Conservation (phyloP, 768 basidiomycete species). For the Termitomyces bulborhizus region DNA sequence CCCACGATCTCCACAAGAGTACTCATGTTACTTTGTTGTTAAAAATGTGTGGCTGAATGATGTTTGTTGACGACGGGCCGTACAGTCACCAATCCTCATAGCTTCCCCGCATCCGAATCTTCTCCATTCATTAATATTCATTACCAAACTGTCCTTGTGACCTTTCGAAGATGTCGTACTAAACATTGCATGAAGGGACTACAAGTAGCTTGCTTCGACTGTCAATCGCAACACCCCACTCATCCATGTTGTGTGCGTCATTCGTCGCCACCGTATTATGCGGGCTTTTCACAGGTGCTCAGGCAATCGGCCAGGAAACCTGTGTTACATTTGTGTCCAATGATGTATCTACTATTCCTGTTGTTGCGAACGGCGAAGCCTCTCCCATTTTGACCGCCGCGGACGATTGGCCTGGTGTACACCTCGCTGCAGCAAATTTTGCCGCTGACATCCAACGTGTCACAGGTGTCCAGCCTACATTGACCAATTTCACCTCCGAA, state of each 20-base stretch:
- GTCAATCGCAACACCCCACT: neutral
- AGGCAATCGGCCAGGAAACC: constrained; percentile 42
- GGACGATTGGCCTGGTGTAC: constrained; percentile 62
- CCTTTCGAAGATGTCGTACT: neutral
- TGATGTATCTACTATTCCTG: constrained; percentile 30
- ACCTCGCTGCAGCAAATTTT: constrained; percentile 55
- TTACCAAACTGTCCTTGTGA: neutral
- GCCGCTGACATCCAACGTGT: constrained; percentile 56
- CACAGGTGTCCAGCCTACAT: constrained; percentile 41
- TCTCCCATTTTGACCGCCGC: constrained; percentile 43
- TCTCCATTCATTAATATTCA: neutral
- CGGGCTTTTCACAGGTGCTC: constrained; percentile 14
- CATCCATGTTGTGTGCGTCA: constrained; percentile 11
- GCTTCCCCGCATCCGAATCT: neutral
- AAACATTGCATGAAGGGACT: neutral
- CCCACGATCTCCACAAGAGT: neutral
- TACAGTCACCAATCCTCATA: neutral
- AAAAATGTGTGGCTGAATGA: neutral
- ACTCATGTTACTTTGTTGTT: neutral
- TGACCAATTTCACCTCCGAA: constrained; percentile 46
- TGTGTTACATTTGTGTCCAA: constrained; percentile 39
- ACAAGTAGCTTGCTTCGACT: neutral
- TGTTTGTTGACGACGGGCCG: neutral
- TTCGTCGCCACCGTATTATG: constrained; percentile 7
- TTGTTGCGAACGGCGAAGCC: constrained; percentile 39